phyloP scores from a whole-genome alignment of 176 grass and related monocot genomes.

The Chrysopogon serrulatus region DNA sequence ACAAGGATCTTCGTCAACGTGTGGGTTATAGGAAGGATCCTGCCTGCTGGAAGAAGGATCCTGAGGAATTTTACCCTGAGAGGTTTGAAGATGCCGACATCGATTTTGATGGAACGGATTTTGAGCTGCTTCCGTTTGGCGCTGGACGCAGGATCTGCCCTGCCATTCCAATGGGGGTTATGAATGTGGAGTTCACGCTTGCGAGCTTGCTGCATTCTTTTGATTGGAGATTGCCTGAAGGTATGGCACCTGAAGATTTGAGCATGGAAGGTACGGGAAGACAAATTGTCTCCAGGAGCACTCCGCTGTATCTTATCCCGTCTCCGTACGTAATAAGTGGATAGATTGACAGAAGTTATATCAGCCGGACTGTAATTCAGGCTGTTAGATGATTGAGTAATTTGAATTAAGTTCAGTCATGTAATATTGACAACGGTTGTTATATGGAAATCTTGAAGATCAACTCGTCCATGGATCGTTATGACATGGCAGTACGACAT shows the following conservation, averaged over 20 bases:
- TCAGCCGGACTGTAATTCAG: neutral
- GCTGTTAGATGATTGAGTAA: no score
- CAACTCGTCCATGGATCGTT: no score
- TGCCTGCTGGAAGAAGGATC: neutral
- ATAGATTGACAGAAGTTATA: neutral
- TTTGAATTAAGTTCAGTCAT: no score
- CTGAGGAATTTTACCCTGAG: neutral
- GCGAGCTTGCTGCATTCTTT: conserved; percentile 27
- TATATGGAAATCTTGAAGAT: no score
- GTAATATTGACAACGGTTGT: no score
- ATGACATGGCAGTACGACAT: no score
- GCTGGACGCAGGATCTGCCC: neutral
- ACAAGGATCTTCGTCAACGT: neutral
- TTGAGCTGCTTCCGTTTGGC: neutral
- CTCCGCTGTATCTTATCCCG: conserved; percentile 17
- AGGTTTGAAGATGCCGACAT: neutral
- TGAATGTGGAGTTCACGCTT: conserved; percentile 19
- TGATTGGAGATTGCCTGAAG: conserved; percentile 9
- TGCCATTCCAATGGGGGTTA: neutral
- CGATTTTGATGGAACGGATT: neutral
- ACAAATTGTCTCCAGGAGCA: neutral
- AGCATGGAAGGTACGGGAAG: conserved; percentile 9
- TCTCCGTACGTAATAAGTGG: neutral
- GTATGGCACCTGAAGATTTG: conserved; percentile 16
- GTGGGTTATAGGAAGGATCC: neutral